Conservation (phyloP, 2,329 filamentous ascomycete species). For the Aspergillus latus region DNA sequence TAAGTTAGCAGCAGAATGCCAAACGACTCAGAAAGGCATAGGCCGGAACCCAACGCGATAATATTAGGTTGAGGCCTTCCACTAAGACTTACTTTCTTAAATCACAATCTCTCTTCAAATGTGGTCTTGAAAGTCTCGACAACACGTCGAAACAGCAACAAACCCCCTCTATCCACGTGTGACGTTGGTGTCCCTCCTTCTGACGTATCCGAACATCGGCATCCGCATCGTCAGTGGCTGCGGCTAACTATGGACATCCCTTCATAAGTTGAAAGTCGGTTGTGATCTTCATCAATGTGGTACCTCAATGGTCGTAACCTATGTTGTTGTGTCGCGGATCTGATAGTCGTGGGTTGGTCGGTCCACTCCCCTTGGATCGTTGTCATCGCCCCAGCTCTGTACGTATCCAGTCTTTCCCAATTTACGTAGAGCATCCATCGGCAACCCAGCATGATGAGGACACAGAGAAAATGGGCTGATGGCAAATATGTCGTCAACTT, state of each 20-base stretch:
- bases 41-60: too few relatives aligned
- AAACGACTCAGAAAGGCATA: neutral
- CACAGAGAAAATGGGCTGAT: neutral
- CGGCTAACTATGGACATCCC: neutral
- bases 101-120: neutral
- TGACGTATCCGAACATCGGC: constrained; percentile 18
- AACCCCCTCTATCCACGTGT: constrained; percentile 20
- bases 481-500: neutral
- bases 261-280: constrained; percentile 3
- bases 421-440: neutral
- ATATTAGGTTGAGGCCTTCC: neutral
- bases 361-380: neutral
- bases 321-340: neutral
- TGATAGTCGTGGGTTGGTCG: neutral
- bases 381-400: neutral
- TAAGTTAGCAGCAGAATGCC: neutral
- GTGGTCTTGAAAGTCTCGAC: neutral
- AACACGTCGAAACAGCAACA: neutral
- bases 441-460: neutral
- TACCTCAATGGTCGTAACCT: neutral
- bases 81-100: neutral
- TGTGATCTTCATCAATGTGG: neutral
- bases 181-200: neutral
- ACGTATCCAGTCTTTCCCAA: too few relatives aligned
- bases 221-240: constrained; percentile 3